Base-by-base conservation (phyloP, 2,329 filamentous ascomycete genomes). In the Epichloe sylvatica region DNA sequence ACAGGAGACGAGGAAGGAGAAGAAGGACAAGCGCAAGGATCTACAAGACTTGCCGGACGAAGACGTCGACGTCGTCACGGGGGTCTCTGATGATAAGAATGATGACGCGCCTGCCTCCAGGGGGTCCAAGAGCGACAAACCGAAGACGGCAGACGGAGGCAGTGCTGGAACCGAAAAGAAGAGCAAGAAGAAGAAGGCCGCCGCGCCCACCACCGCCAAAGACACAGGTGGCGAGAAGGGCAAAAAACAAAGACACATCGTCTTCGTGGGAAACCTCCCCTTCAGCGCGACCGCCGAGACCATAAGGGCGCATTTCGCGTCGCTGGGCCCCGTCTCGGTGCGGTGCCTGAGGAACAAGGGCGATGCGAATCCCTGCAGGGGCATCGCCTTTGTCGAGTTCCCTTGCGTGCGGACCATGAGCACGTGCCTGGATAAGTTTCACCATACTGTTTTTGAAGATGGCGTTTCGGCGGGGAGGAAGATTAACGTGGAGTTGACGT, bases 401-500 rank as follows among this genome's bases (percentile, higher is more conserved):
- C 81, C 81, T 55, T 77, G 81, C 57, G 94, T 83, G 68, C 85
- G 90, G 67, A 80, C 84, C 62, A 94, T 95, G 88, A 86, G 94
- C 73, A 92, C 87, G 34, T 94, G 88, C 62, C 74, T 97, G 53
- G 86, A 90, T 67, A 80, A 88, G 55, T 91, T 91, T 69, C 90
- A 97, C 69, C 90, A 96, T 69, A 84, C 80, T 52, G 75, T 76
- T 55, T 94, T 96, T 63, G 67, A 73, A 63, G 72, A 81, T 66
- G 70, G 72, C 54, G 53, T 67, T 15, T 72, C 69, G 40, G 64
- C 70, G 15, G 70, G 81, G 47, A 75, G 91, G 58, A 85, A 83
- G 67, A 94, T 97, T 60, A 96, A 95, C 63, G 86, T 96, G 25
- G 91, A 96, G 69, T 69, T 97, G 56, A 95, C 89, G 77, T 88